phyloP scores from a whole-genome alignment of 257 asterid genomes.

The Primulina eburnea region DNA sequence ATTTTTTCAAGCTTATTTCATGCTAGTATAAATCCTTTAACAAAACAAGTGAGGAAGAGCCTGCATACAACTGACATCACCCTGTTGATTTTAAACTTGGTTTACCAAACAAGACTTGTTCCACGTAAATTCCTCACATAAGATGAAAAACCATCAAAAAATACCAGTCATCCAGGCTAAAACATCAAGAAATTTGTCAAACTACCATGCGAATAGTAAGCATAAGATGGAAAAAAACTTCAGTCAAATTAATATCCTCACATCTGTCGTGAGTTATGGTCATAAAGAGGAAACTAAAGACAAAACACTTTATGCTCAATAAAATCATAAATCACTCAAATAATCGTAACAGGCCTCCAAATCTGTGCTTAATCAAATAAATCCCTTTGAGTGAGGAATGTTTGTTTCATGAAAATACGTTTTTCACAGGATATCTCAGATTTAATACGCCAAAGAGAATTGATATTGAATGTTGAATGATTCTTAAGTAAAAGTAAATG shows the following conservation, averaged over 20 bases:
- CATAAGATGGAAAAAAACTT: too few relatives aligned
- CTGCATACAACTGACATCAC: constrained; percentile 3
- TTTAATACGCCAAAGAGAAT: constrained; percentile 10
- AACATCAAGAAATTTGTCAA: constrained; percentile 1
- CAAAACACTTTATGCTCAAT: neutral
- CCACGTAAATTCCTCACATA: constrained; percentile 10
- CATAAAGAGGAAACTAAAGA: neutral
- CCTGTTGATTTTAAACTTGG: constrained; percentile 13
- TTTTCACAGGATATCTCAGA: neutral
- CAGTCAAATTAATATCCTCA: constrained; percentile 1
- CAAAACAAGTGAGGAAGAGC: constrained; percentile 17
- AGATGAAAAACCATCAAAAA: constrained; percentile 13
- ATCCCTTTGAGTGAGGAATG: neutral
- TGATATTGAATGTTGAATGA: neutral
- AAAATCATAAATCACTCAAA: constrained; percentile 4
- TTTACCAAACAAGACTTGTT: neutral
- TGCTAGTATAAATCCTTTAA: neutral
- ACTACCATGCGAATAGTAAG: neutral
- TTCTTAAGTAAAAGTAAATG: constrained; percentile 12
- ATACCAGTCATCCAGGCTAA: neutral
- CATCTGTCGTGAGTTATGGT: neutral
- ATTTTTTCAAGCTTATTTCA: neutral
- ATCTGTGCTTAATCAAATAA: constrained; percentile 11
- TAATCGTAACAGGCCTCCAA: constrained; percentile 2
- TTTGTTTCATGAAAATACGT: neutral